Base-by-base conservation (phyloP, 2,329 filamentous ascomycete genomes). In the Hypocreales sp. region DNA sequence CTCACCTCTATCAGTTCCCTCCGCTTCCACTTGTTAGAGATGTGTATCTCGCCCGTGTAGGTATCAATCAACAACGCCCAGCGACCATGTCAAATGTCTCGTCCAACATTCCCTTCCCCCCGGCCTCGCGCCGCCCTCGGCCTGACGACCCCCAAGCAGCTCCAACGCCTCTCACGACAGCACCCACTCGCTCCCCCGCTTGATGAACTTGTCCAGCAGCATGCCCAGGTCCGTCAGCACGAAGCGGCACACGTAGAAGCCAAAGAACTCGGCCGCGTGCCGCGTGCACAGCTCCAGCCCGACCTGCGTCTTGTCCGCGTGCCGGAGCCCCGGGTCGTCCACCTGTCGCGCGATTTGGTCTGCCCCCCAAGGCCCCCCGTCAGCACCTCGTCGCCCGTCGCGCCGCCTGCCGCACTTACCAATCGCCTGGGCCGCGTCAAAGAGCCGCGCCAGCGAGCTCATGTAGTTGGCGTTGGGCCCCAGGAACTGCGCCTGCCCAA, bases 311-410 rank as follows among this genome's bases (percentile, higher is more conserved):
- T 83, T 84, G 40, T 86, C 87, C 12, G 83, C 84, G 53, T 90
- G 82, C 40, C 81, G 80, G 29, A 95, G 67, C 8, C 87, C 87
- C 5, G 87, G 87, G 46, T 95, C 87, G 48, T 94, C 87, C 25
- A 94, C 84, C 60, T 94, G 87, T 38, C 87, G 79, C 28, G 86
- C 83, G 50, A 95, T 87, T 71, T 92, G 82, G 61, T 94, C 84
- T 92, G 41, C 16, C 15, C n/a, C n/a, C n/a, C n/a, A n/a, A n/a
- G n/a, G n/a, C n/a, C n/a, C n/a, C n/a, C n/a, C n/a, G n/a, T n/a
- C n/a, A n/a, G n/a, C n/a, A n/a, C n/a, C n/a, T n/a, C n/a, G n/a
- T n/a, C n/a, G n/a, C n/a, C n/a, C n/a, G n/a, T n/a, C n/a, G n/a
- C n/a, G n/a, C n/a, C n/a, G n/a, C n/a, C n/a, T n/a, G n/a, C n/a